phyloP scores from a whole-genome alignment of 2,329 filamentous ascomycete genomes.

The Ilyonectria mors-panacis region DNA sequence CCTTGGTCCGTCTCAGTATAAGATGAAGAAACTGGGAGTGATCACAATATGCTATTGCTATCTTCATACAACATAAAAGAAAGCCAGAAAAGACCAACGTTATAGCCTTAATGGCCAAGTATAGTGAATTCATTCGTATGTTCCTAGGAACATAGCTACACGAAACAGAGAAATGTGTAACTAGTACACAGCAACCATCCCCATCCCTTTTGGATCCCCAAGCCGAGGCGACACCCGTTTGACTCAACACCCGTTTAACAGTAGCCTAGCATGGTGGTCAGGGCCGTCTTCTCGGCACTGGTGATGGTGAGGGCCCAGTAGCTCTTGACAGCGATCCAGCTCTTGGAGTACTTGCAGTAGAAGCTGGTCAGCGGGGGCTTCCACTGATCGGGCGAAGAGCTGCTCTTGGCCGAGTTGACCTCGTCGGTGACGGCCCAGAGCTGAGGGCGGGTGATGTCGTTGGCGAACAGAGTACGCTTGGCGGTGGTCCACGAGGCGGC shows the following conservation, averaged over 20 bases:
- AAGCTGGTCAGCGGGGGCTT: conserved; percentile 79
- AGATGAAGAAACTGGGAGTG: background rate
- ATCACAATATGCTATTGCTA: background rate
- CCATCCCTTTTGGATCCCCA: background rate
- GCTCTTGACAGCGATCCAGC: conserved; percentile 85
- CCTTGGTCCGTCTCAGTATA: background rate
- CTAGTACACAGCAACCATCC: background rate
- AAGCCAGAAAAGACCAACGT: background rate
- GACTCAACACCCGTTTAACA: conserved; percentile 44
- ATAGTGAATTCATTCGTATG: background rate
- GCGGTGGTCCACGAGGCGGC: conserved; percentile 80
- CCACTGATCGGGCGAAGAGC: conserved; percentile 81
- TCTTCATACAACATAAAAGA: background rate
- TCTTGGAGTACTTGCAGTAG: conserved; percentile 83
- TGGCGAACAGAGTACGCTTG: conserved; percentile 79
- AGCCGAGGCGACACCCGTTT: background rate
- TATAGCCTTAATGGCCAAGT: background rate
- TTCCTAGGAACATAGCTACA: background rate
- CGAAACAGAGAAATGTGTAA: background rate
- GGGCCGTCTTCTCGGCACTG: conserved; percentile 77
- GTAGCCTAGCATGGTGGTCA: conserved; percentile 61
- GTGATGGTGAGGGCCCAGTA: conserved; percentile 80
- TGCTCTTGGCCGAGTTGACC: conserved; percentile 82
- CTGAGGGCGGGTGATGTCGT: conserved; percentile 82
- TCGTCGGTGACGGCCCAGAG: conserved; percentile 84